Evolutionary conservation across 345 rosid genomes (phyloP).

Genomic region (Angophora floribunda): DNA sequence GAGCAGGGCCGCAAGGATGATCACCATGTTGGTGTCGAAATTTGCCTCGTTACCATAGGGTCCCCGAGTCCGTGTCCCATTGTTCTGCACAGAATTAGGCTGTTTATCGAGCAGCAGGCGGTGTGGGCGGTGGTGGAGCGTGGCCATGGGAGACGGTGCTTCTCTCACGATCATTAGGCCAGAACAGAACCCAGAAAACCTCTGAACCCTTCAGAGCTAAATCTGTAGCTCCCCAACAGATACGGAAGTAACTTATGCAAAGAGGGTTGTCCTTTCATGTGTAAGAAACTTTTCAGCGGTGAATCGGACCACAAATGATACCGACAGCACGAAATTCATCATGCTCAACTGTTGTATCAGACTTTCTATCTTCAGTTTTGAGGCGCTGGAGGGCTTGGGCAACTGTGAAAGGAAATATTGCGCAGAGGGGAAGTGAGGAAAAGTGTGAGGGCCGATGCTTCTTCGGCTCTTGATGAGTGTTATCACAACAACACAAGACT

Average conservation of each 20-base stretch:
- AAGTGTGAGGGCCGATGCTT: background rate
- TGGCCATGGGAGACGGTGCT: background rate
- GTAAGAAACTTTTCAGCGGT: background rate
- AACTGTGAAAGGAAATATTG: background rate
- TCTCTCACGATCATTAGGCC: background rate
- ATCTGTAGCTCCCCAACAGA: background rate
- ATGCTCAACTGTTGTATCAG: background rate
- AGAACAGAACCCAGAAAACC: background rate
- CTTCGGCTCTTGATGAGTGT: background rate
- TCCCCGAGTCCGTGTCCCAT: conserved; percentile 9
- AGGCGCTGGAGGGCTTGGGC: background rate
- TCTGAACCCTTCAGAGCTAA: background rate
- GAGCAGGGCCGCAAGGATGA: conserved; percentile 59
- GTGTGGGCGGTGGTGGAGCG: conserved; percentile 20
- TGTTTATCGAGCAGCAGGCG: conserved; percentile 27
- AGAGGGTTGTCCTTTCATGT: background rate
- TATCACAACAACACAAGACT: background rate
- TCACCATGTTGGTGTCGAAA: conserved; percentile 74
- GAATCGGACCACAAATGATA: conserved; percentile 41
- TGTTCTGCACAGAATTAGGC: conserved; percentile 1
- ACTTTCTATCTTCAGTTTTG: background rate
- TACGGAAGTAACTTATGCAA: background rate
- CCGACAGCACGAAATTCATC: conserved; percentile 23
- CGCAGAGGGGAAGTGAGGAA: background rate
- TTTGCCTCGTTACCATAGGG: conserved; percentile 28